Evolutionary conservation across 371 early-diverging fungal species (phyloP).

Genomic region (Capillidium heterosporum): DNA sequence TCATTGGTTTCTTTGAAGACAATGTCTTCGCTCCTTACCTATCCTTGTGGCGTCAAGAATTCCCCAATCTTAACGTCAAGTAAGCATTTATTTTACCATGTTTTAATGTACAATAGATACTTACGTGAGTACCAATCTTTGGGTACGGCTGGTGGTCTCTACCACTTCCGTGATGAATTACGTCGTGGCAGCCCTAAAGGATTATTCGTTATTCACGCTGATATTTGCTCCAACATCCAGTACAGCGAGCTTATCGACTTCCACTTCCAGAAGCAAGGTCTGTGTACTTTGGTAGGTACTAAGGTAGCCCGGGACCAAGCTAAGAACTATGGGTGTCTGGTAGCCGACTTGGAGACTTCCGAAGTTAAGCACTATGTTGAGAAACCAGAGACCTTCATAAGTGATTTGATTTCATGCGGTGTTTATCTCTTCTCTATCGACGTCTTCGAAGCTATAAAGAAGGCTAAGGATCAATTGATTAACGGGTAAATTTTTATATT

Average conservation of each 20-base stretch:
- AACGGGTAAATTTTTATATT: constrained; percentile 16
- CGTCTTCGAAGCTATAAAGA: constrained; percentile 69
- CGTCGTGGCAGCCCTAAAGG: constrained; percentile 71
- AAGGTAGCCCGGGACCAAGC: constrained; percentile 58
- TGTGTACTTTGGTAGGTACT: constrained; percentile 74
- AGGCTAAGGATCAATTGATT: constrained; percentile 46
- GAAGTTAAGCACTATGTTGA: constrained; percentile 93
- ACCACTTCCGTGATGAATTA: constrained; percentile 95
- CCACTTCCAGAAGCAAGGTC: constrained; percentile 54
- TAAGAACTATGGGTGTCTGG: constrained; percentile 79
- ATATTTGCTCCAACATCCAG: constrained; percentile 89
- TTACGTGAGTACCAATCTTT: constrained; percentile 89
- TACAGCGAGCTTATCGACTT: constrained; percentile 62
- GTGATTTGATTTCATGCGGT: constrained; percentile 85
- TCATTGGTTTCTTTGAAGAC: constrained; percentile 93
- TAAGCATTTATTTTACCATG: constrained; percentile 13
- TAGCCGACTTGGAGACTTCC: constrained; percentile 60
- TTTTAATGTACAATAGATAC: constrained; percentile 32
- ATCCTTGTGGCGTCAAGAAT: constrained; percentile 62
- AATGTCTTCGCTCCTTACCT: constrained; percentile 73
- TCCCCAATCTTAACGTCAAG: constrained; percentile 66
- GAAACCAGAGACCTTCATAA: constrained; percentile 87
- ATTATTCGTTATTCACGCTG: constrained; percentile 89
- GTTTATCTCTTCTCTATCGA: constrained; percentile 73
- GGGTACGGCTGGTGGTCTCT: constrained; percentile 93